Conservation (phyloP, 805 yeast genomes). For the Wickerhamiella alocasiicola region DNA sequence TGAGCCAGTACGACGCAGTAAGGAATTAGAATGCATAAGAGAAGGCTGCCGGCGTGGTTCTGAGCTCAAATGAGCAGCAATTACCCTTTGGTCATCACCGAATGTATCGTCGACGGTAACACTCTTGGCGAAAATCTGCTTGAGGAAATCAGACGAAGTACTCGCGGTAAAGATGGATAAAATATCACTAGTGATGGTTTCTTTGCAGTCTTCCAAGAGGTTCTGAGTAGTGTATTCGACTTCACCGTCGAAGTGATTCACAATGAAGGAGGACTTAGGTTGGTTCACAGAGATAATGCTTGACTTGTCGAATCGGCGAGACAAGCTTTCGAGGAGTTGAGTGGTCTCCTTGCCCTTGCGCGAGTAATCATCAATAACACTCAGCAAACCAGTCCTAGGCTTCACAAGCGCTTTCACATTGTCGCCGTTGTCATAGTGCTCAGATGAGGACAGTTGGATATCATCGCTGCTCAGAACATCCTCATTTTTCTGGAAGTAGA, state of each 20-base stretch:
- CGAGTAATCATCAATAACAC: constrained; percentile 30
- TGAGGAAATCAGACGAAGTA: constrained; percentile 29
- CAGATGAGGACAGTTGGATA: constrained; percentile 39
- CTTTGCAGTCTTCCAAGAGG: constrained; percentile 41
- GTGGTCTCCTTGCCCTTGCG: constrained; percentile 27
- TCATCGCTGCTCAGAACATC: constrained; percentile 31
- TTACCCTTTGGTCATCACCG: constrained; percentile 24
- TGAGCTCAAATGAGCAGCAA: constrained; percentile 31
- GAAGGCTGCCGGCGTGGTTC: constrained; percentile 32
- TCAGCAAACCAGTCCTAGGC: constrained; percentile 28
- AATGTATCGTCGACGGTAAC: constrained; percentile 29
- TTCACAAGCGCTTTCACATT: constrained; percentile 42
- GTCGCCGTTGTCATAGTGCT: constrained; percentile 44
- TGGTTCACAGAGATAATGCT: constrained; percentile 21
- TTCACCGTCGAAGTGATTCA: constrained; percentile 47
- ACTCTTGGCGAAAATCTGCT: constrained; percentile 25
- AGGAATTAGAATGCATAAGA: constrained; percentile 16
- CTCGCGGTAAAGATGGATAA: constrained; percentile 30
- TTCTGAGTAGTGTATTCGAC: constrained; percentile 42
- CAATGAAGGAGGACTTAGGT: constrained; percentile 35
- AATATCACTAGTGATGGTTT: constrained; percentile 35
- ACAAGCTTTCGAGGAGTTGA: constrained; percentile 25
- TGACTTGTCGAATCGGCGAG: constrained; percentile 26
- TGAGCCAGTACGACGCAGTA: constrained; percentile 1
- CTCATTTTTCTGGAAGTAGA: constrained; percentile 29